Evolutionary conservation across 768 basidiomycete genomes (phyloP), one percentile per base, ranked within the genome.

Genomic region (Boletus sp.): DNA sequence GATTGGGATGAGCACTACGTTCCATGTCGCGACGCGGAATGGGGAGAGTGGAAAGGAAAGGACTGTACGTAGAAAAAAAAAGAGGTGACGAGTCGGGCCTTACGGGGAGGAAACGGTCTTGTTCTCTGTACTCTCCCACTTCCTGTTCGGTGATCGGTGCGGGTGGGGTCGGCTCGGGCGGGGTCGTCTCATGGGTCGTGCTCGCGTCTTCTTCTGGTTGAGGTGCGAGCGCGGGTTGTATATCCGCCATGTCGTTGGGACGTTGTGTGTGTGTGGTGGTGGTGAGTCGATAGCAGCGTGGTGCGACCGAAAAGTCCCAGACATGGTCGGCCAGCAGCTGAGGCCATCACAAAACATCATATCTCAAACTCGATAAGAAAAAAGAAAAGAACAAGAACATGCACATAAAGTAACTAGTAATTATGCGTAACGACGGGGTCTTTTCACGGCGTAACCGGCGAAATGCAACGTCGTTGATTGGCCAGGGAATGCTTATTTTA

Each of bases 101-200:
- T 27, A 96, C 94, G 17, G 94, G 93, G n/a, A 96, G 80, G 73
- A 90, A 96, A 19, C 93, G 83, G 74, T 97, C 94, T 69, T 96
- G 94, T 71, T 97, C 94, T 63, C 90, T 81, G 72, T 94, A 97
- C 68, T 96, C 93, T 40, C 92, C 93, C 40, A 96, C 86, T 69
- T 96, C 93, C 60, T 90, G 85, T 61, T 97, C 94, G 3, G 93
- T 97, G 62, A 95, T 87, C 38, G 87, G 86, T 53, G 80, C 76
- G 19, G 85, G 79, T 60, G 82, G 80, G 17, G 80, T 75, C 25
- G 82, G 67, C 19, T 82, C 81, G 41, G 68, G 68, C 15, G 67
- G 64, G 11, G 56, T 57, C 17, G 54, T 11, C 58, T 77, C 74
- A 17, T 64, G 64, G 37, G 51, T 47, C 7, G 64, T 47, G 35